A percentile compares a stretch with the other conserved stretches of the same genome.
Conservation (phyloP, 768 basidiomycete genomes). For the Boletellus sp. region DNA sequence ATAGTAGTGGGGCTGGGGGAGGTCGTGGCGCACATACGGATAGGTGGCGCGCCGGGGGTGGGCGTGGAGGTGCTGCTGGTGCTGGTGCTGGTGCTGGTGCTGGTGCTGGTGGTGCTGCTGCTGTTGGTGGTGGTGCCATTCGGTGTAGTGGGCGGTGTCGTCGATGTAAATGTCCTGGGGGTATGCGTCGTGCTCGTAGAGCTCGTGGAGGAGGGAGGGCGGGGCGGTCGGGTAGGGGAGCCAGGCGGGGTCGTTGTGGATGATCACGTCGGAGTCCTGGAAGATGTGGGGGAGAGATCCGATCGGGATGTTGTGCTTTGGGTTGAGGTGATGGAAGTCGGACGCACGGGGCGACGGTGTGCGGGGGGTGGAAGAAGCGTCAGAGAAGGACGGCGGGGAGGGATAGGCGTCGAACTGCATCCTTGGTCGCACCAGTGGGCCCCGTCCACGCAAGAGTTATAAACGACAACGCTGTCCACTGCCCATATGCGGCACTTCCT, state of each 20-base stretch:
- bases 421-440: neutral
- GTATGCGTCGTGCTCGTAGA: slow-evolving; percentile 55
- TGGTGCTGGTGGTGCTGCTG: slow-evolving; percentile 38
- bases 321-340: slow-evolving; percentile 31
- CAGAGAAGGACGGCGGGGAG: slow-evolving; percentile 50
- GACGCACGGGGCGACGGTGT: slow-evolving; percentile 63
- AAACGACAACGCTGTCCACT: slow-evolving; percentile 31
- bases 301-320: slow-evolving; percentile 38
- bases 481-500: slow-evolving; percentile 24
- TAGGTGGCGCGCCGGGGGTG: slow-evolving; percentile 68
- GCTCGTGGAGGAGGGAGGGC: slow-evolving; percentile 57
- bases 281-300: slow-evolving; percentile 52
- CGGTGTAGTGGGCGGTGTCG: slow-evolving; percentile 32
- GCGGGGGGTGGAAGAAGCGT: slow-evolving; percentile 64
- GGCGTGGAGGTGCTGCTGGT: slow-evolving; percentile 33
- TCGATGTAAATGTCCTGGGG: slow-evolving; percentile 40
- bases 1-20: slow-evolving; percentile 40
- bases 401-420: slow-evolving; percentile 64
- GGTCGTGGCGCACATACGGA: slow-evolving; percentile 74
- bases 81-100: slow-evolving; percentile 34
- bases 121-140: slow-evolving; percentile 36
- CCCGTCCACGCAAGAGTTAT: slow-evolving; percentile 24
- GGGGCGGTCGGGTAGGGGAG: slow-evolving; percentile 30
- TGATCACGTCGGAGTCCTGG: slow-evolving; percentile 37
- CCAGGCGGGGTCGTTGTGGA: slow-evolving; percentile 38